A percentile compares a stretch with the other conserved stretches of the same genome.
Evolutionary conservation across 345 rosid species (phyloP).

Genomic region (Citrus glauca): DNA sequence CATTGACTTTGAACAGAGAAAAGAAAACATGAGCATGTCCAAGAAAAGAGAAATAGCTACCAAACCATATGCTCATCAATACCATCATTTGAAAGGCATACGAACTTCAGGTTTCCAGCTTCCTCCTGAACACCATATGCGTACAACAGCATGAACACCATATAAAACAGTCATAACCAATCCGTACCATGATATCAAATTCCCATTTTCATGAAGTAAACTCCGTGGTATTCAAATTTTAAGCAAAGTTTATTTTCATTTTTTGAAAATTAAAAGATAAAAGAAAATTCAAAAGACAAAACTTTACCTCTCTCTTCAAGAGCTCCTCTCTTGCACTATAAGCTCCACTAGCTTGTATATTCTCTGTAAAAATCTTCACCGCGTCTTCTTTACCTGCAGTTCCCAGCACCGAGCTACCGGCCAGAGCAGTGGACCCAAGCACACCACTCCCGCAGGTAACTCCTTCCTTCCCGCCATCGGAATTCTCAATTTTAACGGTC

Average conservation of each 20-base stretch:
- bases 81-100: conserved; percentile 75
- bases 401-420: conserved; percentile 45
- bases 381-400: conserved; percentile 67
- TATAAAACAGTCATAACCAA: not conserved
- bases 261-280: no score
- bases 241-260: no score
- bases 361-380: conserved; percentile 80
- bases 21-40: not conserved
- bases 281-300: not conserved
- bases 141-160: not conserved
- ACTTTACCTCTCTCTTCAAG: conserved; percentile 77
- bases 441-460: conserved; percentile 35
- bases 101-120: conserved; percentile 86
- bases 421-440: conserved; percentile 31
- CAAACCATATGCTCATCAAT: conserved; percentile 96
- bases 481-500: conserved; percentile 71
- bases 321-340: conserved; percentile 93
- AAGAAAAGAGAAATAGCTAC: conserved; percentile 44
- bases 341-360: conserved; percentile 95
- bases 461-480: conserved; percentile 62
- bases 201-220: not conserved
- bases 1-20: not conserved
- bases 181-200: not conserved
- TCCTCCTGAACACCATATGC: conserved; percentile 52
- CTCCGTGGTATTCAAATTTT: not conserved